phyloP scores from a whole-genome alignment of 2,329 filamentous ascomycete genomes.

The Monilinia vaccinii-corymbosi region DNA sequence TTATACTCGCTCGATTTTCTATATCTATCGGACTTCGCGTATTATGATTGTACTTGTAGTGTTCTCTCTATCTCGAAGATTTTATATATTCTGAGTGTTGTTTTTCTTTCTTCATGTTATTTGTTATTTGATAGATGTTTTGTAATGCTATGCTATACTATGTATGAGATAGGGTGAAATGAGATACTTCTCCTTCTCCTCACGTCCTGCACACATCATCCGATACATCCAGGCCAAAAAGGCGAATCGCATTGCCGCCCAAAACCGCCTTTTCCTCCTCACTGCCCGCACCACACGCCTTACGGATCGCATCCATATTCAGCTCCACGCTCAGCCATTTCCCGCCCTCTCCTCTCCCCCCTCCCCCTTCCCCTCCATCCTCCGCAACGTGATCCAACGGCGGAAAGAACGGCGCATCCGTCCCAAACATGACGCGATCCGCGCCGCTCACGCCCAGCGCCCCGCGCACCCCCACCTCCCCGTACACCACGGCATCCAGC shows the following conservation, averaged over 20 bases:
- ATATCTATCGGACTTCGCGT: too few relatives aligned
- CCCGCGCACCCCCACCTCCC: slow-evolving; percentile 61
- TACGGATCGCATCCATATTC: slow-evolving; percentile 47
- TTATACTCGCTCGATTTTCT: too few relatives aligned
- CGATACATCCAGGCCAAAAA: slow-evolving; percentile 32
- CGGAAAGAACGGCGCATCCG: slow-evolving; percentile 81
- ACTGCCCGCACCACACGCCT: slow-evolving; percentile 39
- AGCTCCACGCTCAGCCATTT: slow-evolving; percentile 62
- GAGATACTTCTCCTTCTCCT: too few relatives aligned
- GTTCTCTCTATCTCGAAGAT: too few relatives aligned
- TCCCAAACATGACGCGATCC: slow-evolving; percentile 71
- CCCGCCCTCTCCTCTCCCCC: slow-evolving; percentile 42
- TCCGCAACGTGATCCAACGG: slow-evolving; percentile 59
- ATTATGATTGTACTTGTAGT: too few relatives aligned
- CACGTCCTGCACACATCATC: neutral
- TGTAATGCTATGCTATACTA: too few relatives aligned
- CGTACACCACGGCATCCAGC: slow-evolving; percentile 80
- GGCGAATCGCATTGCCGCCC: slow-evolving; percentile 48
- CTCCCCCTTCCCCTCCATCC: slow-evolving; percentile 48
- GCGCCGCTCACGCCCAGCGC: slow-evolving; percentile 59
- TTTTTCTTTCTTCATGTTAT: too few relatives aligned
- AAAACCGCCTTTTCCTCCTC: slow-evolving; percentile 43
- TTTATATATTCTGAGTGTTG: too few relatives aligned
- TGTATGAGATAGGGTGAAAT: too few relatives aligned
- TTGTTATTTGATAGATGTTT: too few relatives aligned